phyloP scores from a whole-genome alignment of 2,329 filamentous ascomycete genomes.

The Arthrocladium fulminans region DNA sequence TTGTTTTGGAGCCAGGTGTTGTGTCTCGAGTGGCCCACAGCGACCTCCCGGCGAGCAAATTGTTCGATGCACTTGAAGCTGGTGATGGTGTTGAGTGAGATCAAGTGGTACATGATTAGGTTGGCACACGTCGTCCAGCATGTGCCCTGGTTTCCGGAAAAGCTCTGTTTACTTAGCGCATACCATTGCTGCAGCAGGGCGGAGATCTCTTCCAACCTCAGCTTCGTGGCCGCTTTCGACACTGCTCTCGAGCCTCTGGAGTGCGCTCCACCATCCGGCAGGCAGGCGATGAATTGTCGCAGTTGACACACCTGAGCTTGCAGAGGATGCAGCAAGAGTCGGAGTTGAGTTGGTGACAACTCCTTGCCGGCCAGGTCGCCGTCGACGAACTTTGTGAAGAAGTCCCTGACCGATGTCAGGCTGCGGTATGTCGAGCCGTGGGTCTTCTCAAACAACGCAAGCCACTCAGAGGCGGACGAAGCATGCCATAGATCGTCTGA shows the following conservation, averaged over 20 bases:
- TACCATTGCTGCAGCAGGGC: conserved; percentile 58
- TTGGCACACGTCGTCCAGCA: conserved; percentile 57
- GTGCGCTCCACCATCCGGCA: conserved; percentile 42
- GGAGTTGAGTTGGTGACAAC: conserved; percentile 50
- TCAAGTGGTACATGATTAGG: conserved; percentile 60
- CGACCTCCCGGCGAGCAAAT: conserved; percentile 53
- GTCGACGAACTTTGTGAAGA: conserved; percentile 60
- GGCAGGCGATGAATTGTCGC: conserved; percentile 56
- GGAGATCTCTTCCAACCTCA: conserved; percentile 56
- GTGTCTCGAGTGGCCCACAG: conserved; percentile 49
- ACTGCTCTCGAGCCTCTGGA: conserved; percentile 39
- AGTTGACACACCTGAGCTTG: conserved; percentile 58
- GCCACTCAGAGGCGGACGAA: conserved; percentile 51
- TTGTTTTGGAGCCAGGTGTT: conserved; percentile 49
- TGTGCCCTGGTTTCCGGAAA: conserved; percentile 42
- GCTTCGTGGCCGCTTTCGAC: conserved; percentile 52
- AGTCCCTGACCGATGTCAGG: conserved; percentile 47
- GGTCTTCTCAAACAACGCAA: conserved; percentile 48
- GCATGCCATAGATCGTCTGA: conserved; percentile 57
- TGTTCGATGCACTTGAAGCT: conserved; percentile 60
- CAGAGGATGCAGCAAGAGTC: conserved; percentile 60
- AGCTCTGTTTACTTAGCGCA: conserved; percentile 50
- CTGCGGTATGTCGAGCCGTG: conserved; percentile 42
- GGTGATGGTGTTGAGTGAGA: conserved; percentile 59
- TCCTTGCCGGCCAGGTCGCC: conserved; percentile 46